These are phyloP conservation scores for Stellera chamaejasme DNA, from an alignment of 345 rosid genomes.

Conservation along the genomic window DNA sequence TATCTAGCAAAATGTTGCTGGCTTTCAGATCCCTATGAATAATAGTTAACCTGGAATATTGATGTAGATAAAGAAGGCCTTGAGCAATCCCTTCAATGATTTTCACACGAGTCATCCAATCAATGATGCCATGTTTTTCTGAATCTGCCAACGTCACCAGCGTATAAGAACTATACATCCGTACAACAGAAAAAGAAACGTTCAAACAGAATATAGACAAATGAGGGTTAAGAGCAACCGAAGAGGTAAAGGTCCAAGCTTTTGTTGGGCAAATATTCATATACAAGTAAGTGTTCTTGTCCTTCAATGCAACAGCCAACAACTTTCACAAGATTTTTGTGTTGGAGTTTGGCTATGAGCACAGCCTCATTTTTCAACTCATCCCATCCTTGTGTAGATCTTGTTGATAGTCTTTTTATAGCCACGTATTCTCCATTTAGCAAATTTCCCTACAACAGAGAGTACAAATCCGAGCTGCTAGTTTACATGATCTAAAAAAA, in stretches of 20 bases:
- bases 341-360: slow-evolving; percentile 7
- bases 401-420: slow-evolving; percentile 1
- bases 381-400: slow-evolving; percentile 4
- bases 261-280: slow-evolving; percentile 31
- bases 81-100: no score
- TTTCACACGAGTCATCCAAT: neutral
- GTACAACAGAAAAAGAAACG: no score
- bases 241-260: slow-evolving; percentile 14
- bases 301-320: slow-evolving; percentile 4
- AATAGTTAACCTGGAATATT: no score
- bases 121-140: no score
- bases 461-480: no score
- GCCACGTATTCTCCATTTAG: neutral
- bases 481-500: neutral
- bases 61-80: no score
- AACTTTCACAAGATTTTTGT: slow-evolving; percentile 8
- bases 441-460: neutral
- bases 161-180: no score
- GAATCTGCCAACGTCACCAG: no score
- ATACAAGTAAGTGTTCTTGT: slow-evolving; percentile 2
- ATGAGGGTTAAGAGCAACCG: slow-evolving; percentile 15
- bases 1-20: no score
- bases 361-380: slow-evolving; percentile 6
- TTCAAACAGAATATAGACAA: no score
- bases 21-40: no score